Evolutionary conservation across 176 grass and related monocot species (phyloP), one percentile per base, ranked within the genome.

Genomic region (Oryza meridionalis): DNA sequence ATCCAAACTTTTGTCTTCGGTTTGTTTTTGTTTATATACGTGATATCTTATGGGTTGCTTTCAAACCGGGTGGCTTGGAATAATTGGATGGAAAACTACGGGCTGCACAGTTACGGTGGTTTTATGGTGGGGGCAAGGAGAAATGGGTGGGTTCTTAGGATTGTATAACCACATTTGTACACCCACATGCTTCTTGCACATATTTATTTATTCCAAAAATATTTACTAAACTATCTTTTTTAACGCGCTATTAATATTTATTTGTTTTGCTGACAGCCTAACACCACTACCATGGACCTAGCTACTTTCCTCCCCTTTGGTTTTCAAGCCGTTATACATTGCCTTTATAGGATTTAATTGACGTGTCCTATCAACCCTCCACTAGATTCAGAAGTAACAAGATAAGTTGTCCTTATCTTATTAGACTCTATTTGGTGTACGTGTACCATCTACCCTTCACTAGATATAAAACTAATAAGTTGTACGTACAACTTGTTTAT

Each of bases 21-120:
- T 37, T 7, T 0, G 16, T 35, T 47, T 47, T 73, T 16, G 15
- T 46, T 46, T 70, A 16, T 35, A 35, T 35, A 35, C 33, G 49
- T 11, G 44, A 47, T 65, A 15, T 21, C 55, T 15, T 50, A 47
- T n/a, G 27, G 59, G 0, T 74, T 83, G 71, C 81, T 16, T 11
- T 84, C 21, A 64, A 86, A 86, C 84, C 75, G 40, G 40, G 4
- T 37, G 44, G 71, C 19, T 26, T 19, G 7, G 24, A 9, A 55
- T 8, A 9, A 27, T 67, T 67, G 22, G 17, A 21, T 61, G 32
- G 16, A 27, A 88, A 84, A 76, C 69, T 75, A 76, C 26, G 45
- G 46, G 63, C 77, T 76, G 22, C 46, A 62, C 31, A n/a, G 15
- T 42, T 79, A 72, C 25, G 45, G 86, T 70, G 43, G 66, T 81